Evolutionary conservation across 75 land plant genomes (phyloP).

Genomic region (Pinus taeda): DNA sequence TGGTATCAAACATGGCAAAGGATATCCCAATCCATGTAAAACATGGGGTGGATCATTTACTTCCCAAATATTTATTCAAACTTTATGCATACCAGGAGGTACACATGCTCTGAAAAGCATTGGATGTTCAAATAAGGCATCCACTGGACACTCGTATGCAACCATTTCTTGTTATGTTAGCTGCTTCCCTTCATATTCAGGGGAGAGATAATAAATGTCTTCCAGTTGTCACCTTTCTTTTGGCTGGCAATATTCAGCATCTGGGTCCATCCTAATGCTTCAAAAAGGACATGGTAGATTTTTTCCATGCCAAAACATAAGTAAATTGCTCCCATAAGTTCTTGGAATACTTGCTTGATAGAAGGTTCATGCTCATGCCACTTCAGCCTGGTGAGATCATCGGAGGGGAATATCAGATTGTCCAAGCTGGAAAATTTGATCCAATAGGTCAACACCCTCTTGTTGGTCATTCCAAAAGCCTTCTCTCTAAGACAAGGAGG

Average conservation of each 20-base stretch:
- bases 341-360: constrained; percentile 90
- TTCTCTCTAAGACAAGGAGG: too few relatives aligned
- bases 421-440: constrained; percentile 83
- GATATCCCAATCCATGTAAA: constrained; percentile 79
- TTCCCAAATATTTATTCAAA: constrained; percentile 89
- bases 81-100: constrained; percentile 95
- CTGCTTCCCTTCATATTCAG: constrained; percentile 75
- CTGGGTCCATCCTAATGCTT: constrained; percentile 93
- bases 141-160: constrained; percentile 81
- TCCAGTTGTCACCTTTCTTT: constrained; percentile 58
- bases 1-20: constrained; percentile 54
- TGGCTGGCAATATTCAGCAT: constrained; percentile 77
- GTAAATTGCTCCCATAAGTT: constrained; percentile 86
- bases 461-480: too few relatives aligned
- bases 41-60: constrained; percentile 55
- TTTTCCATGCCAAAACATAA: constrained; percentile 88
- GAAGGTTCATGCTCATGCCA: too few relatives aligned
- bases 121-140: constrained; percentile 88
- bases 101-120: constrained; percentile 94
- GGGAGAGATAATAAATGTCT: constrained; percentile 87
- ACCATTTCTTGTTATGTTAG: constrained; percentile 89
- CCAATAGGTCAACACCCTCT: constrained; percentile 67
- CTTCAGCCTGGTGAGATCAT: too few relatives aligned
- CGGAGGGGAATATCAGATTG: constrained; percentile 76
- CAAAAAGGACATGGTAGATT: constrained; percentile 92